phyloP scores from a whole-genome alignment of 305 asterid species.

The Fraxinus dipetala region DNA sequence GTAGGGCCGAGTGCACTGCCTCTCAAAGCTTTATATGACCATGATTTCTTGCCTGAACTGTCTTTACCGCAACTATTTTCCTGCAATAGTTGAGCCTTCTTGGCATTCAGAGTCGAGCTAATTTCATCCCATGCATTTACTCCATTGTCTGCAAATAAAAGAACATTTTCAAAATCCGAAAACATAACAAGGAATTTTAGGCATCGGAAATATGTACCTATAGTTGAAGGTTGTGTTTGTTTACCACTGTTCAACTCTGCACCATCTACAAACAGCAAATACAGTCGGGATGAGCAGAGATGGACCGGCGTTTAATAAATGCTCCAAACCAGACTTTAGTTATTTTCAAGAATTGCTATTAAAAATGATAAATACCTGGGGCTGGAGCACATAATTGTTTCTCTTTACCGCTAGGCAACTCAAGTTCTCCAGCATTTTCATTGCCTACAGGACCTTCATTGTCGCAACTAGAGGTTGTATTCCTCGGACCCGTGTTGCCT shows the following conservation, averaged over 20 bases:
- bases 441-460: slow-evolving; percentile 36
- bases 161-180: neutral
- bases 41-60: slow-evolving; percentile 40
- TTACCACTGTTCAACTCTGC: slow-evolving; percentile 30
- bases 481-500: slow-evolving; percentile 36
- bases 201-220: slow-evolving; percentile 23
- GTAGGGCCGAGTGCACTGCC: slow-evolving; percentile 76
- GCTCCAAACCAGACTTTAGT: neutral
- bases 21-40: slow-evolving; percentile 65
- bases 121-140: slow-evolving; percentile 65
- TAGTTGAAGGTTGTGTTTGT: slow-evolving; percentile 27
- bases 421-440: slow-evolving; percentile 31
- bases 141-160: slow-evolving; percentile 34
- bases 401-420: slow-evolving; percentile 33
- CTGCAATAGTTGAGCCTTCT: slow-evolving; percentile 41
- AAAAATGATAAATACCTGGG: slow-evolving; percentile 42
- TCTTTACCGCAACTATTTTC: slow-evolving; percentile 36
- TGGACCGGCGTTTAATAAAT: neutral
- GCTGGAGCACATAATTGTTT: slow-evolving; percentile 28
- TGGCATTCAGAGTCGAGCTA: slow-evolving; percentile 50
- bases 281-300: neutral
- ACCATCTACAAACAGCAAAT: slow-evolving; percentile 29
- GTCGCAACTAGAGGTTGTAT: slow-evolving; percentile 20
- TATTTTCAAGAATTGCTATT: neutral
- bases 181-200: neutral